Conservation (phyloP, 108 stramenopile species). For the Fragilariopsis cylindrus region DNA sequence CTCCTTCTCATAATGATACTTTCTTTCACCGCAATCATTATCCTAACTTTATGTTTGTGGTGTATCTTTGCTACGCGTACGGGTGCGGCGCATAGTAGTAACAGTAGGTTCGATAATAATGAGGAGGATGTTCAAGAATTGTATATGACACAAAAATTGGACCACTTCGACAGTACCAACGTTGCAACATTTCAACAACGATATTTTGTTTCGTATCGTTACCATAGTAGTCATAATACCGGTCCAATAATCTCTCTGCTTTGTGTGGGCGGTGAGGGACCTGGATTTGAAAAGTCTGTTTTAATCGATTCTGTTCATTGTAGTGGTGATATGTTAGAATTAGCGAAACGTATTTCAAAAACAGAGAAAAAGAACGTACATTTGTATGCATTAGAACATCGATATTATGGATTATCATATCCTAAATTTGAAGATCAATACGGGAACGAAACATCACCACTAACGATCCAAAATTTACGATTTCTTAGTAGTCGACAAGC, state of each 20-base stretch:
- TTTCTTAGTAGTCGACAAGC: constrained; percentile 84
- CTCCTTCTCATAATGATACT: too few species aligned
- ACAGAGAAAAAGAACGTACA: constrained; percentile 40
- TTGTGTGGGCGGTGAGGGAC: constrained; percentile 91
- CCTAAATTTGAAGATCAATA: constrained; percentile 38
- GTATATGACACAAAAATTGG: constrained; percentile 56
- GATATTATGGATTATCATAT: constrained; percentile 86
- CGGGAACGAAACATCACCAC: constrained; percentile 21
- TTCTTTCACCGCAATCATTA: too few species aligned
- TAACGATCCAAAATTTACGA: constrained; percentile 46
- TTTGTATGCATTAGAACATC: constrained; percentile 87
- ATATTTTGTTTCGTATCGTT: constrained; percentile 74
- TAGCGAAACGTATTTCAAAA: constrained; percentile 44
- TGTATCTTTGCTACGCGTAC: too few species aligned
- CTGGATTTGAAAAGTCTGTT: constrained; percentile 65
- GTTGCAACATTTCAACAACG: constrained; percentile 56
- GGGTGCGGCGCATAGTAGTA: too few species aligned
- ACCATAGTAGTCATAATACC: neutral
- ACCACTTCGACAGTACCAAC: constrained; percentile 66
- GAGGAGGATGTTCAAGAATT: constrained; percentile 58
- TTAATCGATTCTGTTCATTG: constrained; percentile 85
- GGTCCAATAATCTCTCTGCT: constrained; percentile 50
- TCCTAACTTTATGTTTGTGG: too few species aligned
- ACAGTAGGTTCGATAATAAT: neutral
- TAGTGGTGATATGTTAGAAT: constrained; percentile 83